Percentiles rank a stretch among this genome's conserved stretches.
Conservation (phyloP, 768 basidiomycete genomes). For the Leccinum obscurum region DNA sequence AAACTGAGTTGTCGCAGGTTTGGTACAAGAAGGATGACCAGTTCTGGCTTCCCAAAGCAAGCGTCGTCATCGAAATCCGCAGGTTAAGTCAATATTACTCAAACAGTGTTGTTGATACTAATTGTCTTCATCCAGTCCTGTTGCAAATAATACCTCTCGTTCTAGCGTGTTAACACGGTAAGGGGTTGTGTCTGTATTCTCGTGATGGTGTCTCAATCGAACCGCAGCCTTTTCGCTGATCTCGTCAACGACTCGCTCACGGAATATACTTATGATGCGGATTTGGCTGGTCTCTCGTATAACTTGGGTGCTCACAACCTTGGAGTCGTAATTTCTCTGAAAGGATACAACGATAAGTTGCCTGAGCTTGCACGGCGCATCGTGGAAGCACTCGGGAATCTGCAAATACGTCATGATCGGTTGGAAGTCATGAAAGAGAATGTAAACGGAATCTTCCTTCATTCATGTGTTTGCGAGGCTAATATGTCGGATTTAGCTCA, state of each 20-base stretch:
- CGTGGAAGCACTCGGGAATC: conserved; percentile 61
- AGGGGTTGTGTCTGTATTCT: conserved; percentile 16
- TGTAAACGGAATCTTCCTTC: conserved; percentile 40
- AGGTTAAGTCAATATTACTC: conserved; percentile 45
- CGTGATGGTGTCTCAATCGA: background rate
- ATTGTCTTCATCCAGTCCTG: conserved; percentile 42
- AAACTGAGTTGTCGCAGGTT: conserved; percentile 68
- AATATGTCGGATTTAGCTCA: conserved; percentile 45
- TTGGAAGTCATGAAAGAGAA: conserved; percentile 84
- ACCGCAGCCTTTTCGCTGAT: conserved; percentile 69
- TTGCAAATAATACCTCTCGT: conserved; percentile 62
- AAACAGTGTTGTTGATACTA: background rate
- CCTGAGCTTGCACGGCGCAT: conserved; percentile 71
- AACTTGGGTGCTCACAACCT: conserved; percentile 59
- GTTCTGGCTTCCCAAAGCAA: conserved; percentile 94
- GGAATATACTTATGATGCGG: conserved; percentile 92
- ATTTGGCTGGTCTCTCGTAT: conserved; percentile 85
- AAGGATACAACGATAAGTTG: conserved; percentile 93
- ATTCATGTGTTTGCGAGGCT: background rate
- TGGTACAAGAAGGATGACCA: conserved; percentile 99
- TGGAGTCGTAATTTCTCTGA: conserved; percentile 65
- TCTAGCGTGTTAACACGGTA: conserved; percentile 74
- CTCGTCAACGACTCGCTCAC: conserved; percentile 86
- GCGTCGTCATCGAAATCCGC: conserved; percentile 70
- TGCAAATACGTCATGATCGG: conserved; percentile 68